phyloP scores from a whole-genome alignment of 805 yeast species.

The Scheffersomyces lignosus region DNA sequence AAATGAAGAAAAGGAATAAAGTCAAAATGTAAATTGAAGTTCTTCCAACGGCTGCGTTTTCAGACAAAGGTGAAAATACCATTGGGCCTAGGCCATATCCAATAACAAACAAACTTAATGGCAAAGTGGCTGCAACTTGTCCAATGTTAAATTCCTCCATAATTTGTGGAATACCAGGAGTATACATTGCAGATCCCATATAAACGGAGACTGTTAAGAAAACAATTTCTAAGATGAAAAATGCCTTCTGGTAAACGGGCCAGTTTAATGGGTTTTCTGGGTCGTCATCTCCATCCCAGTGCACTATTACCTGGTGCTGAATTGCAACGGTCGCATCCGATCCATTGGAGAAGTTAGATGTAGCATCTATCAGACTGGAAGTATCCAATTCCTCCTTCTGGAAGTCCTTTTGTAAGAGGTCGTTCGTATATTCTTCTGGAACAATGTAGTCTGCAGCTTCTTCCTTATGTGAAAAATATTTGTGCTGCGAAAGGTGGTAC shows the following conservation, averaged over 20 bases:
- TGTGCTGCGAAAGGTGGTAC: conserved; percentile 26
- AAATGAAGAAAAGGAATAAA: conserved; percentile 42
- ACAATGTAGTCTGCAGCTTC: conserved; percentile 28
- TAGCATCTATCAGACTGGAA: too few relatives aligned
- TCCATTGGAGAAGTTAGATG: too few relatives aligned
- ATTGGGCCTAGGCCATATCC: too few relatives aligned
- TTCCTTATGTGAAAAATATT: conserved; percentile 21
- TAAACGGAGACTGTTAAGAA: conserved; percentile 50
- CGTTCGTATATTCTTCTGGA: conserved; percentile 38
- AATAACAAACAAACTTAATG: too few relatives aligned
- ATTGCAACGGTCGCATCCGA: too few relatives aligned
- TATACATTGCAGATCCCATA: too few relatives aligned
- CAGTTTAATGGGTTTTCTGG: conserved; percentile 59
- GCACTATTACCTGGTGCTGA: too few relatives aligned
- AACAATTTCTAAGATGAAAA: conserved; percentile 39
- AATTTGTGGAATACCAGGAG: conserved; percentile 39
- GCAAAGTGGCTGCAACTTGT: conserved; percentile 45
- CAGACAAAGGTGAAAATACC: too few relatives aligned
- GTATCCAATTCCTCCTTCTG: too few relatives aligned
- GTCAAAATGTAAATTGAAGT: conserved; percentile 50
- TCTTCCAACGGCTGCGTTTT: conserved; percentile 51
- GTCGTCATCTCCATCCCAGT: conserved; percentile 44
- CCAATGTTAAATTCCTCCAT: conserved; percentile 46
- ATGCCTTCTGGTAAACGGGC: too few relatives aligned
- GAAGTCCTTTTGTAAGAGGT: too few relatives aligned